phyloP scores from a whole-genome alignment of 2,329 filamentous ascomycete genomes.

The Colletotrichum siamense region DNA sequence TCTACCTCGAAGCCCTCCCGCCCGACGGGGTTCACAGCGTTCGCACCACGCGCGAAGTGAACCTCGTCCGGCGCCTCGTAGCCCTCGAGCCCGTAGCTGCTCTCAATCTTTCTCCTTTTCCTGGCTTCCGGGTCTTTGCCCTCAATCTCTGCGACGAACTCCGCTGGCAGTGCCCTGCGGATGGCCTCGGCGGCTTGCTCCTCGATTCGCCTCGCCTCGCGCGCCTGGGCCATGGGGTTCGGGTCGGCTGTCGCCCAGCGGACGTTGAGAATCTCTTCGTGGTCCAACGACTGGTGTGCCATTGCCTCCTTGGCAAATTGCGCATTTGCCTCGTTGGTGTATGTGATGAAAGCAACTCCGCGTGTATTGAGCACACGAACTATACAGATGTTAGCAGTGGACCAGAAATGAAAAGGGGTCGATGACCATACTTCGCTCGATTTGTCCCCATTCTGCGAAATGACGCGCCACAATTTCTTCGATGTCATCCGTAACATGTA shows the following conservation, averaged over 20 bases:
- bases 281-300: conserved; percentile 91
- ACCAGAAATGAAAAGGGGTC: not conserved
- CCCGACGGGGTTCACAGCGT: conserved; percentile 66
- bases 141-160: conserved; percentile 93
- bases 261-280: conserved; percentile 92
- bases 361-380: conserved; percentile 84
- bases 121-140: conserved; percentile 85
- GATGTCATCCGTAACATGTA: conserved; percentile 96
- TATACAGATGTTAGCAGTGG: conserved; percentile 18
- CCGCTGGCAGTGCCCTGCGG: conserved; percentile 82
- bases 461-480: conserved; percentile 95
- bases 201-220: conserved; percentile 87
- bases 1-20: conserved; percentile 68
- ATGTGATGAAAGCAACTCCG: conserved; percentile 95
- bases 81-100: conserved; percentile 84
- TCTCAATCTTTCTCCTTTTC: conserved; percentile 89
- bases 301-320: conserved; percentile 96
- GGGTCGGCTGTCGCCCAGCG: conserved; percentile 97
- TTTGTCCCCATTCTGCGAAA: conserved; percentile 94
- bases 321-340: conserved; percentile 76
- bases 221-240: conserved; percentile 91
- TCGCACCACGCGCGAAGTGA: conserved; percentile 83
- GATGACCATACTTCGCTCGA: conserved; percentile 70
- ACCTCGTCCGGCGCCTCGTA: conserved; percentile 95
- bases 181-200: conserved; percentile 97